A percentile compares a stretch with the other conserved stretches of the same genome.
Conservation (phyloP, 305 asterid species). For the Plantago rigida region DNA sequence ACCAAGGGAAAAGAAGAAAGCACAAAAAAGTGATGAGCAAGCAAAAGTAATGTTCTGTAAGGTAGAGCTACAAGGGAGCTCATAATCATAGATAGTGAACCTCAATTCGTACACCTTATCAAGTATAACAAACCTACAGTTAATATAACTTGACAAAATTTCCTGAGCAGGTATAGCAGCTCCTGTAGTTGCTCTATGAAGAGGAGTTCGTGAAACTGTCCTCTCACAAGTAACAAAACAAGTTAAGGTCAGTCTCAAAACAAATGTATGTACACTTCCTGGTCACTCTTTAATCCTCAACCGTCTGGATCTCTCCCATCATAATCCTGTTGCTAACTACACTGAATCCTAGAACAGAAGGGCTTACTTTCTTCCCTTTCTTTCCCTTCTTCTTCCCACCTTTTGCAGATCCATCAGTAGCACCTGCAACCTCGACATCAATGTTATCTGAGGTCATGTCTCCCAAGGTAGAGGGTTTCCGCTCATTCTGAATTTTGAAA, state of each 20-base stretch:
- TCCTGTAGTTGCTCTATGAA: slow-evolving; percentile 34
- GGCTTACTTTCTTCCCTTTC: slow-evolving; percentile 67
- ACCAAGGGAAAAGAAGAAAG: slow-evolving; percentile 6
- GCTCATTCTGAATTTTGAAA: slow-evolving; percentile 44
- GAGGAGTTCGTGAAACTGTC: slow-evolving; percentile 24
- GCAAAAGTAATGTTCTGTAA: slow-evolving; percentile 1
- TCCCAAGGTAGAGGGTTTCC: slow-evolving; percentile 31
- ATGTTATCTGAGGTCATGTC: slow-evolving; percentile 24
- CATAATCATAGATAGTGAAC: not conserved
- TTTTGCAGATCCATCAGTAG: slow-evolving; percentile 36
- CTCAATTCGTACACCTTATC: slow-evolving; percentile 20
- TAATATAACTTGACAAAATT: slow-evolving; percentile 32
- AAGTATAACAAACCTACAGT: slow-evolving; percentile 20
- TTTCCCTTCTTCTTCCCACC: slow-evolving; percentile 59
- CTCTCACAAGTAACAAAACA: slow-evolving; percentile 24
- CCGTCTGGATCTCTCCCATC: slow-evolving; percentile 84
- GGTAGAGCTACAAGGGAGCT: not conserved
- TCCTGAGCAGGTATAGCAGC: slow-evolving; percentile 33
- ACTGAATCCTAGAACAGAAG: slow-evolving; percentile 62
- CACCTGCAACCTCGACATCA: slow-evolving; percentile 29
- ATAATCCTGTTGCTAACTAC: slow-evolving; percentile 81
- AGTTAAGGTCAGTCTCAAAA: slow-evolving; percentile 31
- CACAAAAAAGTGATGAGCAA: not conserved
- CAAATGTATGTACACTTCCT: slow-evolving; percentile 38
- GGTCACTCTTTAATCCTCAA: slow-evolving; percentile 40